These are phyloP conservation scores for Xylaria bambusicola DNA, from an alignment of 495 filamentous ascomycete genomes.

Conservation along the genomic window DNA sequence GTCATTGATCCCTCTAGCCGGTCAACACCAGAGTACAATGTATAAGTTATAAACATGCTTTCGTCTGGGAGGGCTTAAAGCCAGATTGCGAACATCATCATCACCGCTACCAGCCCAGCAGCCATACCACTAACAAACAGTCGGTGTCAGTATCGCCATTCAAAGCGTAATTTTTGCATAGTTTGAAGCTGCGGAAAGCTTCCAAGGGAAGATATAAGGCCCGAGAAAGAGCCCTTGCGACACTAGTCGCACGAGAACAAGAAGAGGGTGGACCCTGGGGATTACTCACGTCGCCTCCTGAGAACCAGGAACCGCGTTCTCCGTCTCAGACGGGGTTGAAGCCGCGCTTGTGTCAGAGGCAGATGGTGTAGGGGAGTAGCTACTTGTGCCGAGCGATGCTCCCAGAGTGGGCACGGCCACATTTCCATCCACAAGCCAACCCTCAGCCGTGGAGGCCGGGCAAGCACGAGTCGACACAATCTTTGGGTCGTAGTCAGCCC, in stretches of 20 bases:
- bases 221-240: neutral
- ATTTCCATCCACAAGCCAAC: slow-evolving; percentile 73
- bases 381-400: slow-evolving; percentile 43
- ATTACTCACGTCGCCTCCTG: slow-evolving; percentile 11
- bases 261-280: neutral
- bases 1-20: neutral
- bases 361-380: slow-evolving; percentile 29
- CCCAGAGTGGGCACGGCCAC: slow-evolving; percentile 70
- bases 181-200: neutral
- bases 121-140: slow-evolving; percentile 42
- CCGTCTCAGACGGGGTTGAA: slow-evolving; percentile 25
- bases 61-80: slow-evolving; percentile 28
- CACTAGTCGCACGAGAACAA: neutral
- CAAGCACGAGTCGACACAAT: slow-evolving; percentile 65
- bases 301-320: slow-evolving; percentile 21
- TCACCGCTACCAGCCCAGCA: slow-evolving; percentile 50
- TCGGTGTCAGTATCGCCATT: neutral
- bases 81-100: slow-evolving; percentile 56
- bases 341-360: slow-evolving; percentile 23
- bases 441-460: slow-evolving; percentile 65
- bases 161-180: neutral
- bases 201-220: neutral
- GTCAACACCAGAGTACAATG: slow-evolving; percentile 3
- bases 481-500: slow-evolving; percentile 62
- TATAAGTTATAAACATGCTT: neutral